Base-by-base conservation (phyloP, 176 grass and related monocot genomes). In the Ampelocalamus luodianensis region DNA sequence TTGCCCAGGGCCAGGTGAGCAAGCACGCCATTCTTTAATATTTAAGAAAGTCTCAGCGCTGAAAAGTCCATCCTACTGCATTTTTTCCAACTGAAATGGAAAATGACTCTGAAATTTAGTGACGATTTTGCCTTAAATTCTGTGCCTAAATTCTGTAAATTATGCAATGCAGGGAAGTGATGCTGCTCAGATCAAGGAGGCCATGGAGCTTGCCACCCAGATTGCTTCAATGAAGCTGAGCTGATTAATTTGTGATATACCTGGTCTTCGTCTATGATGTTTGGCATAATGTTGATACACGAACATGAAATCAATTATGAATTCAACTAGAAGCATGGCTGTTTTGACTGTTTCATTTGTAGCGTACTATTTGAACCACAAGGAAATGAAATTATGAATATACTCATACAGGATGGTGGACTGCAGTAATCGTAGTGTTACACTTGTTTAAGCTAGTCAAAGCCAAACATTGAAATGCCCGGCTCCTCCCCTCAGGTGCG, bases 1-100 rank as follows among this genome's bases (percentile, higher is more conserved):
- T 90, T 32, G 96, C 96, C 12, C 93, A 98, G 73, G 96, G 96
- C 72, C 96, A 98, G 91, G 96, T 98, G 80, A 83, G 55, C 60
- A 58, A 13, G 11, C 43, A 27, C 32, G 7, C 26, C 10, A 13
- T 40, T 5, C n/a, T n/a, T n/a, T n/a, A n/a, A n/a, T n/a, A n/a
- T n/a, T n/a, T 13, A 17, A 29, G 6, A 29, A 29, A 29, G 3
- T 62, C 10, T 1, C 10, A 18, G 1, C 6, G 0, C 39, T 63
- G 26, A n/a, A 69, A 59, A 24, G n/a, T n/a, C n/a, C n/a, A n/a
- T n/a, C n/a, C n/a, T n/a, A n/a, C n/a, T n/a, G n/a, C n/a, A n/a
- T n/a, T n/a, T n/a, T n/a, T n/a, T n/a, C n/a, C n/a, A n/a, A n/a
- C n/a, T n/a, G n/a, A n/a, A n/a, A n/a, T n/a, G n/a, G n/a, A n/a